Base-by-base conservation (phyloP, 2,329 filamentous ascomycete species). In the Cytospora schulzeri region DNA sequence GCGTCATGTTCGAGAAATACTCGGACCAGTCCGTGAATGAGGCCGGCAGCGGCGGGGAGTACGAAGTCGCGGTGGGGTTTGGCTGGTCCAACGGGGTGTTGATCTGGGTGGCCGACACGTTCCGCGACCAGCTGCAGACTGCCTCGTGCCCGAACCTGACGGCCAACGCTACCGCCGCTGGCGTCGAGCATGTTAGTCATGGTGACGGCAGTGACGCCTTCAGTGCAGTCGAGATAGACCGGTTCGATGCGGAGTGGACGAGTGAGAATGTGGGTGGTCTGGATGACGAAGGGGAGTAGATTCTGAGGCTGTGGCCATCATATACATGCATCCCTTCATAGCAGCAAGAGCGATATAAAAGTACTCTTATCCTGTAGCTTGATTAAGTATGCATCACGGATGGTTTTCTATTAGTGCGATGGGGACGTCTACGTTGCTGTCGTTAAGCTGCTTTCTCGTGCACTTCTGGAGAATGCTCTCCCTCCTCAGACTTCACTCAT, bases 1-100 rank as follows among this genome's bases (percentile, higher is more conserved):
- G 88, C 26, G 85, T 84, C 72, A 90, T 91, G 79, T 91, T 90
- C 72, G 88, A 91, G 73, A 90, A 90, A 79, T 90, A 90, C 71
- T 79, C 78, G 15, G 85, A 88, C 68, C 83, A 83, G 63, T 76
- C 83, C 9, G 86, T 81, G 54, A 87, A 88, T 67, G 83, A 81
- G 0, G 85, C 84, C 1, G 88, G 88, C 31, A 78, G 85, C 8
- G 88, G 88, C 7, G 88, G 88, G 68, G 88, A 90, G 77, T 90
- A 90, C 72, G 81, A 84, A 61, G 88, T 90, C 7, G 88, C 89
- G 3, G 85, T 89, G 75, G 88, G 88, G 1, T 91, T 91, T 69
- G 88, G 88, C 8, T 91, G 88, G 88, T 86, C 85, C 1, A 90
- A 90, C 68, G 88, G 88, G 33, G 87, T 90, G 60, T 73, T 90